phyloP scores from a whole-genome alignment of 768 basidiomycete species.

The Boletellus emodensis region DNA sequence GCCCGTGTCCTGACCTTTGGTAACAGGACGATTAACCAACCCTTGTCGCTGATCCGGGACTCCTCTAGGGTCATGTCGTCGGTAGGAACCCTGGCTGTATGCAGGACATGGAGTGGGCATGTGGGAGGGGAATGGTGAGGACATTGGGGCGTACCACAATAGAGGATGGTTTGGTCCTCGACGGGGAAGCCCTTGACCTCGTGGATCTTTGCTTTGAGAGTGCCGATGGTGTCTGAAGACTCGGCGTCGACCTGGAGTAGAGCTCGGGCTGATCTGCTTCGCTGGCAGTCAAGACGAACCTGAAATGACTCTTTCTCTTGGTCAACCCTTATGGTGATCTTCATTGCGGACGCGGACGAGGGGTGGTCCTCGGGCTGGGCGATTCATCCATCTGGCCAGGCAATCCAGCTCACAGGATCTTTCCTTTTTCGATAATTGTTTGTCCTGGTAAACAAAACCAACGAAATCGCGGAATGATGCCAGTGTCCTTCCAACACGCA shows the following conservation, averaged over 20 bases:
- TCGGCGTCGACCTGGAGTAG: conserved; percentile 1
- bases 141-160: background rate
- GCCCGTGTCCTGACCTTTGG: background rate
- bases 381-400: background rate
- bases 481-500: too few relatives aligned
- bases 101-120: background rate
- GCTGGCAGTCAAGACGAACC: background rate
- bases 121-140: background rate
- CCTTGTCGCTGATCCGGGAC: conserved; percentile 3
- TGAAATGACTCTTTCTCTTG: conserved; percentile 1
- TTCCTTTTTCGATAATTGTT: background rate
- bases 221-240: background rate
- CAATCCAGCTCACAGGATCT: background rate
- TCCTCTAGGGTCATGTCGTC: background rate
- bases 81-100: background rate
- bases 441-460: too few relatives aligned
- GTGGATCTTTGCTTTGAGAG: conserved; percentile 5
- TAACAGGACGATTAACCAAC: conserved; percentile 2
- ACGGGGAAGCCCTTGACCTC: background rate
- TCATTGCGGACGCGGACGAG: background rate
- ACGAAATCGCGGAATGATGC: too few relatives aligned
- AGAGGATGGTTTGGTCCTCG: conserved; percentile 5
- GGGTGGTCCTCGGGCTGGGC: background rate
- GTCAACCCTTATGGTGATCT: background rate
- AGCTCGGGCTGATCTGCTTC: background rate